phyloP scores from a whole-genome alignment of 129 eudicot species.

The Solidago caesia region DNA sequence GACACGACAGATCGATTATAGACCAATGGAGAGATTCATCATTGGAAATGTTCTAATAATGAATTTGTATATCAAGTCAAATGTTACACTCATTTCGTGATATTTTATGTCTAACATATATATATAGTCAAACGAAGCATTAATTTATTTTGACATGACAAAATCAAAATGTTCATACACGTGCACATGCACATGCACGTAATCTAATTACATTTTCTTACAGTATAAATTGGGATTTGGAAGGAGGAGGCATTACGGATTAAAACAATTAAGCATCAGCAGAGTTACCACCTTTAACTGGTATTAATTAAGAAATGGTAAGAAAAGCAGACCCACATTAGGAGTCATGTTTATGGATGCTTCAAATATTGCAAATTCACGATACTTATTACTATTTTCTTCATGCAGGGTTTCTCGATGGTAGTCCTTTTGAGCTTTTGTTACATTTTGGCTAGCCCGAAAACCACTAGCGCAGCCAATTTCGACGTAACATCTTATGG shows the following conservation, averaged over 20 bases:
- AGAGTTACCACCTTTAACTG: constrained; percentile 21
- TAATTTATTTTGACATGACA: not conserved
- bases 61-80: not conserved
- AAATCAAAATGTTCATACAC: not conserved
- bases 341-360: not conserved
- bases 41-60: not conserved
- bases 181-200: not conserved
- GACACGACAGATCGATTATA: too few species aligned
- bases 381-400: not conserved
- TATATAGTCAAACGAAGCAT: not conserved
- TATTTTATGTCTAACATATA: not conserved
- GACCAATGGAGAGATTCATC: too few species aligned
- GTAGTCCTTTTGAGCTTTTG: constrained; percentile 17
- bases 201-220: not conserved
- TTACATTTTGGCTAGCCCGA: constrained; percentile 13
- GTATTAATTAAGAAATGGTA: constrained; percentile 17
- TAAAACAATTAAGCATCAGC: not conserved
- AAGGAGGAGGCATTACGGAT: not conserved
- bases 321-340: constrained; percentile 9
- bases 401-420: constrained; percentile 19
- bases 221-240: not conserved
- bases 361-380: constrained; percentile 17
- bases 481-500: constrained; percentile 37
- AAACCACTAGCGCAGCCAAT: constrained; percentile 6
- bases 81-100: not conserved